Evolutionary conservation across 345 rosid species (phyloP).

Genomic region (Syzygium grande): DNA sequence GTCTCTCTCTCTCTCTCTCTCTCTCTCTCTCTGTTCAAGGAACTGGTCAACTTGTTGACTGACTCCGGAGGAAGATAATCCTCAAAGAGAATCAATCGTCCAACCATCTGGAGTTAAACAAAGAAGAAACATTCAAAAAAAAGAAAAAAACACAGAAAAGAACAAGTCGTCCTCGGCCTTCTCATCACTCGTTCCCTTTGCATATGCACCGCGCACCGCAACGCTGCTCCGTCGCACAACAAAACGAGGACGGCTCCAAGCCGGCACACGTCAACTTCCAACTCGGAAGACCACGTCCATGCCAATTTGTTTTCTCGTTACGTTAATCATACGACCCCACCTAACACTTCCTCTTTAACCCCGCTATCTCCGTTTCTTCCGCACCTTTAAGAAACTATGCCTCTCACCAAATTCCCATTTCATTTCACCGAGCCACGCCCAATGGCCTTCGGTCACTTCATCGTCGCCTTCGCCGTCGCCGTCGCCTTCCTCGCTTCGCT

Average conservation of each 20-base stretch:
- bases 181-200: not conserved
- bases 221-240: not conserved
- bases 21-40: not conserved
- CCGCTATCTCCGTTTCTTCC: not conserved
- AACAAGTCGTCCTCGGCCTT: not conserved
- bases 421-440: not conserved
- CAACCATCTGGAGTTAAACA: not conserved
- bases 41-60: not conserved
- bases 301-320: not conserved
- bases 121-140: not conserved
- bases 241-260: not conserved
- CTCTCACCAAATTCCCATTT: not conserved
- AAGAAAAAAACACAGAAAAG: not conserved
- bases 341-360: not conserved
- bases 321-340: not conserved
- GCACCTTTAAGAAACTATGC: not conserved
- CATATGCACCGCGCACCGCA: not conserved
- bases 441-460: not conserved
- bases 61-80: not conserved
- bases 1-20: not conserved
- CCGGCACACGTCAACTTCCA: not conserved
- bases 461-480: not conserved
- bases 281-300: not conserved
- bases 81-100: not conserved
- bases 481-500: constrained; percentile 1